A percentile compares a stretch with the other conserved stretches of the same genome.
These are phyloP conservation scores for Mucor mucedo DNA, from an alignment of 371 early-diverging fungal species.

Conservation along the genomic window DNA sequence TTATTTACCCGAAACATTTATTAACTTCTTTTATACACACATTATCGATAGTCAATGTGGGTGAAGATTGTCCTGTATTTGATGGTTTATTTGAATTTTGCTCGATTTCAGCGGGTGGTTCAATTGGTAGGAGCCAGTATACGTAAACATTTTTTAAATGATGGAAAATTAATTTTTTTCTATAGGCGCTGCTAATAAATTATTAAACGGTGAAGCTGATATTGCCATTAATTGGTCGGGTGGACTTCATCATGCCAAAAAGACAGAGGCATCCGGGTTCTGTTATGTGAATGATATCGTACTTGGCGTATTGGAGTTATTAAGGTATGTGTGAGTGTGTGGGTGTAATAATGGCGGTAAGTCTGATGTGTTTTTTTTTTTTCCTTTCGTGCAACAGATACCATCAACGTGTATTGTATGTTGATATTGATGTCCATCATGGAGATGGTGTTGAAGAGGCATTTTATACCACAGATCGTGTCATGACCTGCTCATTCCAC, in stretches of 20 bases:
- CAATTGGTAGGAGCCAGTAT: slow-evolving; percentile 61
- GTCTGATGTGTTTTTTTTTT: no score
- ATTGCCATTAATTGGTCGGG: slow-evolving; percentile 98
- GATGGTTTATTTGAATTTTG: slow-evolving; percentile 94
- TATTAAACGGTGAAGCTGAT: slow-evolving; percentile 86
- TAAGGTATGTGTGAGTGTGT: slow-evolving; percentile 51
- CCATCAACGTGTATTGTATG: slow-evolving; percentile 96
- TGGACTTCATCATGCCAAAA: slow-evolving; percentile 97
- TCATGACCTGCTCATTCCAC: slow-evolving; percentile 99
- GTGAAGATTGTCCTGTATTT: slow-evolving; percentile 93
- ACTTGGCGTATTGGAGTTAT: slow-evolving; percentile 93
- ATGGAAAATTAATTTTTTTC: slow-evolving; percentile 24
- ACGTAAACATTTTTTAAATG: neutral
- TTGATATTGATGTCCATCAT: slow-evolving; percentile 99
- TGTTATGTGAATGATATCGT: slow-evolving; percentile 99
- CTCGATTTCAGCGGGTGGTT: slow-evolving; percentile 86
- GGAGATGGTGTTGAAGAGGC: slow-evolving; percentile 99
- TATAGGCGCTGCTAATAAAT: slow-evolving; percentile 85
- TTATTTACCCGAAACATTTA: no score
- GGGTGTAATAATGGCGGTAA: no score
- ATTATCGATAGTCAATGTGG: slow-evolving; percentile 73
- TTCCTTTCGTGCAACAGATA: slow-evolving; percentile 34
- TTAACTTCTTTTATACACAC: neutral
- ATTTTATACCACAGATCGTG: slow-evolving; percentile 98
- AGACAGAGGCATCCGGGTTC: slow-evolving; percentile 93